Conservation (phyloP, 495 filamentous ascomycete species). For the Cercophora newfieldiana region DNA sequence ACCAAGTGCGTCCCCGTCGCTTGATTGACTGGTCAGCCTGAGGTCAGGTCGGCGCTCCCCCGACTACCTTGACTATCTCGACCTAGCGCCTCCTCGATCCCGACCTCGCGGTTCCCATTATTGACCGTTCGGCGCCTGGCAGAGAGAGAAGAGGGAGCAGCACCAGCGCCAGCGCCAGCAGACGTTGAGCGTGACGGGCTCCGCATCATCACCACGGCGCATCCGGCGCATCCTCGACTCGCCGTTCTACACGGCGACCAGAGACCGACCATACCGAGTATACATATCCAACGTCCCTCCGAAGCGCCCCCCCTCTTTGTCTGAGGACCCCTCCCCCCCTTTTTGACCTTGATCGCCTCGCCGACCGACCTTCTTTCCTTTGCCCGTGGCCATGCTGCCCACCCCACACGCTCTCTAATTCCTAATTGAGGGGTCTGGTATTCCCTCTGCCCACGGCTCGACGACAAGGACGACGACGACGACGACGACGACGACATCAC, state of each 20-base stretch:
- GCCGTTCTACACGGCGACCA: conserved; percentile 7
- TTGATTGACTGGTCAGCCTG: conserved; percentile 23
- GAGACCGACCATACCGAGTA: not conserved
- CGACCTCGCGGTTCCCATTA: conserved; percentile 14
- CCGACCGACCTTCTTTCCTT: conserved; percentile 14
- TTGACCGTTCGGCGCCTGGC: conserved; percentile 18
- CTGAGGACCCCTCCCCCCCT: not conserved
- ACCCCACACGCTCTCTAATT: conserved; percentile 32
- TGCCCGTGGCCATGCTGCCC: conserved; percentile 32
- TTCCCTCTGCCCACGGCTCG: conserved; percentile 29
- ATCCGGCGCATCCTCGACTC: not conserved
- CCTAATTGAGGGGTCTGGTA: conserved; percentile 47
- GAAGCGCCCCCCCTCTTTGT: conserved; percentile 7
- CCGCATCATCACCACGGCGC: conserved; percentile 14
- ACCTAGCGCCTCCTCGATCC: not conserved
- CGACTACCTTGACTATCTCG: conserved; percentile 8
- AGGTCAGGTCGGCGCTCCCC: conserved; percentile 7
- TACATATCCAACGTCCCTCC: conserved; percentile 18
- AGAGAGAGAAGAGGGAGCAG: no score
- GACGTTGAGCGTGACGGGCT: conserved; percentile 20
- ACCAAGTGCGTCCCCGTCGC: conserved; percentile 15
- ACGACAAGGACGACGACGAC: not conserved
- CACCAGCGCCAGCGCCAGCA: no score
- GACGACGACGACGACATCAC: no score
- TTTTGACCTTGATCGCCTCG: conserved; percentile 11